Base-by-base conservation (phyloP, 2,329 filamentous ascomycete species). In the Neonectria hederae region DNA sequence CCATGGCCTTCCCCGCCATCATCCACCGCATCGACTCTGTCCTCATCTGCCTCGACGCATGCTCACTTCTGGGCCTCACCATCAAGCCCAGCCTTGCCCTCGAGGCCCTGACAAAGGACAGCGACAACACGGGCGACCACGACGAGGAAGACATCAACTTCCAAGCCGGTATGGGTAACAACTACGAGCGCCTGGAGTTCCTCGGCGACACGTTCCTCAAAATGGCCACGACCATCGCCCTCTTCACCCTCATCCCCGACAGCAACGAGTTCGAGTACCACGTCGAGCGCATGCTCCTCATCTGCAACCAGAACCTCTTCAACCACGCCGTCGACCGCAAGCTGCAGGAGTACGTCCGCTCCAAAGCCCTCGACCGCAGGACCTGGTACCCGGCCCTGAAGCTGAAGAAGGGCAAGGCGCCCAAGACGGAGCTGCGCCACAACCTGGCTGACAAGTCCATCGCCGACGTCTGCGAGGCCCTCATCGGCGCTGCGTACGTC, bases 131-230 rank as follows among this genome's bases (percentile, higher is more conserved):
- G 0, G 91, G 91, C 8, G 92, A 97, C 40, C 87, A 93, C 65
- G 83, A 83, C 0, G 82, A 86, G 35, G 84, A 90, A 61, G 87
- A 91, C 42, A 79, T 93, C 56, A 92, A 94, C 69, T 89, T 94
- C 51, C 92, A 94, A 71, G 83, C 86, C 52, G 94, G 94, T 3
- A 97, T 97, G 93, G 93, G 94, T 1, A 90, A 90, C 42, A 98
- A 98, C 71, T 99, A 99, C 73, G 96, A 99, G 77, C 88, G 96
- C 13, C 84, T 98, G 0, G 96, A 99, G 74, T 97, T 97, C 64
- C 84, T 98, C 2, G 96, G 96, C 0, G 96, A 99, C 76, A 92
- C 91, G 35, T 97, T 97, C 73, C 84, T 99, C 63, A 99, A 99
- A 79, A 95, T 97, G 90, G 93, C 92, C 11, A 97, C 95, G 0